Conservation (phyloP, 257 asterid genomes). For the Paraleonurus japonicus region DNA sequence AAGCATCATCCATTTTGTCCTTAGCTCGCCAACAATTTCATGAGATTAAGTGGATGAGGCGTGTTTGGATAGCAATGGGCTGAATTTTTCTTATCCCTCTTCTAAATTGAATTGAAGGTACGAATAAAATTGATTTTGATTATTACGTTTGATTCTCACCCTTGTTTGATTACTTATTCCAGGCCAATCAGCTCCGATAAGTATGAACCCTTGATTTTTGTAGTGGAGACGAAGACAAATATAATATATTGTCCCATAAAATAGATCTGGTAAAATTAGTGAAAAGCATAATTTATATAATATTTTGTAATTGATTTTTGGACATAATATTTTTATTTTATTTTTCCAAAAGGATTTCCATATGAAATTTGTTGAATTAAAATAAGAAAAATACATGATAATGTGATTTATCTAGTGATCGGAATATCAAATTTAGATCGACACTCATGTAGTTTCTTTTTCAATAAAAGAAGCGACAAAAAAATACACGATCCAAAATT, state of each 20-base stretch:
- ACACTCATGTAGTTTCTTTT: neutral
- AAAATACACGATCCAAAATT: neutral
- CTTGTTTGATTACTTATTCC: neutral
- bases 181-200: neutral
- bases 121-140: neutral
- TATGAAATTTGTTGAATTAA: neutral
- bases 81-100: constrained; percentile 19
- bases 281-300: too few species aligned
- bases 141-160: neutral
- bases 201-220: neutral
- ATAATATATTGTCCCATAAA: neutral
- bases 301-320: too few species aligned
- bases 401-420: neutral
- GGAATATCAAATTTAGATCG: neutral
- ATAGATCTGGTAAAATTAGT: too few species aligned
- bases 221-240: too few species aligned
- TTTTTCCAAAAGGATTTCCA: too few species aligned
- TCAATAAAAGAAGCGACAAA: neutral
- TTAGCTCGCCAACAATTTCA: neutral
- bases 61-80: constrained; percentile 34
- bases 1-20: constrained; percentile 40
- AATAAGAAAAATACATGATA: neutral
- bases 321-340: too few species aligned
- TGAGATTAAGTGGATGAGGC: constrained; percentile 34
- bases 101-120: neutral